phyloP scores from a whole-genome alignment of 1,284 basidiomycete genomes.

The Cystobasidiaceae sp. region DNA sequence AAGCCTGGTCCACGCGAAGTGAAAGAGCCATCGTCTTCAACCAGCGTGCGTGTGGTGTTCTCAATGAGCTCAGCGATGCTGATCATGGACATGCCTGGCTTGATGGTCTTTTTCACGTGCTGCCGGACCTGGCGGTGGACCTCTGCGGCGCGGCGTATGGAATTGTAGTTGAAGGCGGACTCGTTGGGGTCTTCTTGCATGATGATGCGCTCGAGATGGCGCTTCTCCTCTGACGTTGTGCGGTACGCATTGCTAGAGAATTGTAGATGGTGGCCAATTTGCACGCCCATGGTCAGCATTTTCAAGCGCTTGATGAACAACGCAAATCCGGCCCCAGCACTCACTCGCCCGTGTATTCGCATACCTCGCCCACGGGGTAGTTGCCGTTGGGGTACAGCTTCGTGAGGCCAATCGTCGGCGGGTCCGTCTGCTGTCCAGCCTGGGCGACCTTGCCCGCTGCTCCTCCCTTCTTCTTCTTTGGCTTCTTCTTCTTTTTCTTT shows the following conservation, averaged over 20 bases:
- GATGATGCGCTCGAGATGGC: conserved; percentile 64
- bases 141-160: conserved; percentile 85
- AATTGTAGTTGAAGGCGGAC: conserved; percentile 60
- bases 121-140: conserved; percentile 89
- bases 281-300: not conserved
- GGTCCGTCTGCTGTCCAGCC: conserved; percentile 66
- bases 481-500: conserved; percentile 94
- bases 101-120: conserved; percentile 75
- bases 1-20: conserved; percentile 19
- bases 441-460: conserved; percentile 31
- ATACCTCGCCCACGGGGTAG: conserved; percentile 87
- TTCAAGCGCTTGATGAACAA: not conserved
- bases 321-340: conserved; percentile 32
- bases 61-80: conserved; percentile 94
- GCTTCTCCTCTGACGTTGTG: conserved; percentile 83
- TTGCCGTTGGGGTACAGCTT: conserved; percentile 81
- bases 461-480: conserved; percentile 49
- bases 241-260: conserved; percentile 69
- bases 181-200: conserved; percentile 67
- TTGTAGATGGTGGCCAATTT: not conserved
- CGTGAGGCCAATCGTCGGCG: conserved; percentile 82
- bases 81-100: conserved; percentile 89
- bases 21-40: conserved; percentile 70
- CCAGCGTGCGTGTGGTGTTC: conserved; percentile 78
- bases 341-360: conserved; percentile 82